These are phyloP conservation scores for Dothistroma septosporum DNA, from an alignment of 2,329 filamentous ascomycete species.

Conservation along the genomic window DNA sequence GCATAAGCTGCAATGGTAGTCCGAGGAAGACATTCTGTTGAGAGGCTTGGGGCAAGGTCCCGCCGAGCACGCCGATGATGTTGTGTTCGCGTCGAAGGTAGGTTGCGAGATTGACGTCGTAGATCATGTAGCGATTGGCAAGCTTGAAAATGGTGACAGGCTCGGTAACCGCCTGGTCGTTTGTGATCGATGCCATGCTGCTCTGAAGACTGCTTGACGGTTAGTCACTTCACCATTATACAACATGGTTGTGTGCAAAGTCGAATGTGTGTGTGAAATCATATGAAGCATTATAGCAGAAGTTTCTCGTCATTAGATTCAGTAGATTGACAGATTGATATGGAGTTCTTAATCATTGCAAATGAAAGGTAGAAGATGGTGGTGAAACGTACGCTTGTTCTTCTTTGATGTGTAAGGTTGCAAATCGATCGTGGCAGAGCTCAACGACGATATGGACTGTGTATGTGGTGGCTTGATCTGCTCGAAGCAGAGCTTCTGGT, in stretches of 20 bases:
- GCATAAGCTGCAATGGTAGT: constrained; percentile 81
- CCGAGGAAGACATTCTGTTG: constrained; percentile 94
- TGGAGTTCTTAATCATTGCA: constrained; percentile 58
- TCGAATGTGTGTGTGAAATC: constrained; percentile 14
- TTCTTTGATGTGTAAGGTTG: background rate
- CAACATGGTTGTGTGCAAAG: background rate
- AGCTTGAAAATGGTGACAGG: constrained; percentile 77
- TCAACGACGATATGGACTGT: background rate
- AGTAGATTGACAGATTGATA: constrained; percentile 79
- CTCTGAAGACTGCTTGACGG: background rate
- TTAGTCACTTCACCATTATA: background rate
- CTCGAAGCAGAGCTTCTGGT: constrained; percentile 6
- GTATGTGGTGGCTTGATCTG: constrained; percentile 4
- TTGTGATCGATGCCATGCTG: constrained; percentile 31
- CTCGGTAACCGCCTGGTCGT: constrained; percentile 40
- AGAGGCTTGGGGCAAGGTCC: constrained; percentile 84
- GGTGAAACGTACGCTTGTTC: constrained; percentile 8
- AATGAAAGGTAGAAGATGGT: background rate
- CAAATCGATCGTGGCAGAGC: background rate
- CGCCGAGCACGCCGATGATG: constrained; percentile 80
- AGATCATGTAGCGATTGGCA: constrained; percentile 78
- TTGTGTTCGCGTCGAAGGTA: constrained; percentile 74
- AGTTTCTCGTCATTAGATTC: constrained; percentile 56
- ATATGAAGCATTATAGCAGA: constrained; percentile 46
- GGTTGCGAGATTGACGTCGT: constrained; percentile 76